Evolutionary conservation across 2,329 filamentous ascomycete species (phyloP).

Genomic region (Colletotrichum zoysiae): DNA sequence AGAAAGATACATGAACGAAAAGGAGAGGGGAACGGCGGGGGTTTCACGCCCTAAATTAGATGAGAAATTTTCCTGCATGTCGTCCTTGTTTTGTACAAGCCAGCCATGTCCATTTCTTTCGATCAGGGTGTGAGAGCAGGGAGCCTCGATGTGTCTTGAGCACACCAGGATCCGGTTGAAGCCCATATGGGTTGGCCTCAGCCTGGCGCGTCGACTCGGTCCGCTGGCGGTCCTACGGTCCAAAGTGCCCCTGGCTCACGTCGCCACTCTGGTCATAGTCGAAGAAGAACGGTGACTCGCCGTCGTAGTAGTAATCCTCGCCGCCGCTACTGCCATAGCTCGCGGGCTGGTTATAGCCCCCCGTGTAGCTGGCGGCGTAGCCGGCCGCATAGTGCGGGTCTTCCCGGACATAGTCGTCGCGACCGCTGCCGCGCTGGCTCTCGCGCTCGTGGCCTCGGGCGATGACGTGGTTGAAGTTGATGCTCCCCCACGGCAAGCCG

Average conservation of each 20-base stretch:
- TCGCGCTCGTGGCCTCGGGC: conserved; percentile 63
- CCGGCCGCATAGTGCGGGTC: conserved; percentile 49
- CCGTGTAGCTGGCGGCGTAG: conserved; percentile 42
- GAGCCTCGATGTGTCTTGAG: too few relatives aligned
- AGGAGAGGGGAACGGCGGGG: background rate
- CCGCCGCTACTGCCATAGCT: conserved; percentile 51
- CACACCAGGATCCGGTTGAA: too few relatives aligned
- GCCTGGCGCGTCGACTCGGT: background rate
- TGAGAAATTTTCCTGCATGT: background rate
- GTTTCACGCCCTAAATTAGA: background rate
- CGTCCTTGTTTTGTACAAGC: background rate
- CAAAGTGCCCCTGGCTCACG: conserved; percentile 16
- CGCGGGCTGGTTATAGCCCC: conserved; percentile 45
- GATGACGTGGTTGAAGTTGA: conserved; percentile 70
- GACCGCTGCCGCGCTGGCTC: conserved; percentile 58
- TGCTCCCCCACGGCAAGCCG: conserved; percentile 79
- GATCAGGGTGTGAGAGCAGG: too few relatives aligned
- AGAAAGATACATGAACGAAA: background rate
- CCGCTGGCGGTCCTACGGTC: conserved; percentile 1
- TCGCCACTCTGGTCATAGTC: conserved; percentile 42
- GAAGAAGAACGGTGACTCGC: conserved; percentile 43
- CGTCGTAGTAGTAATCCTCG: conserved; percentile 52
- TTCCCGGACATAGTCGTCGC: conserved; percentile 53
- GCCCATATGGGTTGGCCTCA: too few relatives aligned
- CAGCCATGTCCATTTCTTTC: background rate